Percentiles rank a stretch among this genome's conserved stretches.
These are phyloP conservation scores for Mycena rebaudengoi DNA, from an alignment of 768 basidiomycete genomes.

Conservation along the genomic window DNA sequence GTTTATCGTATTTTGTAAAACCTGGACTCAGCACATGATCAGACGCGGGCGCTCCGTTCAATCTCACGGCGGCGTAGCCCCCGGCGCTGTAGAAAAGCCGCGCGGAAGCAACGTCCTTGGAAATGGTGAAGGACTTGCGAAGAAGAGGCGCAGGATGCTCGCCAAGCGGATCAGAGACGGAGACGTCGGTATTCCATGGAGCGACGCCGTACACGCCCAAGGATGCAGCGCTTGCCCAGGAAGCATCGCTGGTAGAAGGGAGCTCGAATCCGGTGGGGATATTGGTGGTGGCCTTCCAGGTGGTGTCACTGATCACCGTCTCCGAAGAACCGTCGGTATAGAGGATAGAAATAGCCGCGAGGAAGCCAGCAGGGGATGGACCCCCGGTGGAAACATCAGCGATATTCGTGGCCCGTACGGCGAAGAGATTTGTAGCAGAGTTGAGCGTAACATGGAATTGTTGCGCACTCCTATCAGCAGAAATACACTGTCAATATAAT, in stretches of 20 bases:
- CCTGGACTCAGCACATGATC: constrained; percentile 39
- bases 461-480: constrained; percentile 41
- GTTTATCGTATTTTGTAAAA: constrained; percentile 40
- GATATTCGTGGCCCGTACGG: too few species aligned
- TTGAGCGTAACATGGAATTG: constrained; percentile 32
- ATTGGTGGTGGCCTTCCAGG: constrained; percentile 33
- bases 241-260: constrained; percentile 29
- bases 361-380: constrained; percentile 35
- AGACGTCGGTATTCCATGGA: constrained; percentile 36
- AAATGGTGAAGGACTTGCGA: constrained; percentile 31
- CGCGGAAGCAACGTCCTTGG: constrained; percentile 30
- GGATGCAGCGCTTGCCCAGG: constrained; percentile 29
- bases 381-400: too few species aligned
- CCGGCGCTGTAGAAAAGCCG: constrained; percentile 39
- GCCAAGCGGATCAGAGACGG: constrained; percentile 32
- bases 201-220: constrained; percentile 36
- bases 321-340: constrained; percentile 38
- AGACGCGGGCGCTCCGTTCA: constrained; percentile 37
- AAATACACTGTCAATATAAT: constrained; percentile 26
- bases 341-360: constrained; percentile 34
- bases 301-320: constrained; percentile 19
- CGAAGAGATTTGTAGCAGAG: constrained; percentile 21
- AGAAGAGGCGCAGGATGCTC: constrained; percentile 42
- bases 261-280: constrained; percentile 36
- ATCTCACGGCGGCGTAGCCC: constrained; percentile 38